Base-by-base conservation (phyloP, 179 eudicot species). In the Actinidia chinensis region DNA sequence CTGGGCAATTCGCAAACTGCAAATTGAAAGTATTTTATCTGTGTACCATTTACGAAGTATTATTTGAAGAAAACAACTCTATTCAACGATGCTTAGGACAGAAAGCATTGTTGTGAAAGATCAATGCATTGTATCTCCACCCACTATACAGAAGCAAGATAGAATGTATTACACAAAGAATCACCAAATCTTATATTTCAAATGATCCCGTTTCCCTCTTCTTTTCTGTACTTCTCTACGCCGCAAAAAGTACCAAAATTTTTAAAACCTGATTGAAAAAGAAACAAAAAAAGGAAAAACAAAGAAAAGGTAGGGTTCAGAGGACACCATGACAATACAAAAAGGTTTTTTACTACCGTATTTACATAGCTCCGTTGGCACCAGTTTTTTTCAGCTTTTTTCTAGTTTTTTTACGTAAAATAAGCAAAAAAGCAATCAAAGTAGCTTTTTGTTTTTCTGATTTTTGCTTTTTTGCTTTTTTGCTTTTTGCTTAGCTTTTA, bases 71-170 rank as follows among this genome's bases (percentile, higher is more conserved):
- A 68, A 71, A 68, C 23, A 69, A 46, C 28, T n/a, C 43, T 71
- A 42, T 33, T 76, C 47, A 17, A 17, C 0, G 33, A 5, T 28
- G 36, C 6, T 25, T 28, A 14, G 79, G 52, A 48, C 25, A 76
- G 18, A 59, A 1, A 58, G 69, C 22, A 43, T 46, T 44, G 51
- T 20, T n/a, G 79, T 3, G 63, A 50, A 48, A 65, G 25, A 76
- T 76, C 63, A 65, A 51, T 3, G 79, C 72, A 65, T 76, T 44
- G 22, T 22, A 44, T 60, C n/a, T 58, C 68, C 20, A 43, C 67
- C 66, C 51, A 74, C 52, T 67, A 56, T 8, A 43, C 12, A 42
- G 15, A 33, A 60, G 12, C 58, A 48, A 63, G 40, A 50, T 58
- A 36, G 28, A 73, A 3, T 33, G 46, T n/a, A 64, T 14, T 28